phyloP scores from a whole-genome alignment of 1,284 basidiomycete species.

The Wallemia mellicola region DNA sequence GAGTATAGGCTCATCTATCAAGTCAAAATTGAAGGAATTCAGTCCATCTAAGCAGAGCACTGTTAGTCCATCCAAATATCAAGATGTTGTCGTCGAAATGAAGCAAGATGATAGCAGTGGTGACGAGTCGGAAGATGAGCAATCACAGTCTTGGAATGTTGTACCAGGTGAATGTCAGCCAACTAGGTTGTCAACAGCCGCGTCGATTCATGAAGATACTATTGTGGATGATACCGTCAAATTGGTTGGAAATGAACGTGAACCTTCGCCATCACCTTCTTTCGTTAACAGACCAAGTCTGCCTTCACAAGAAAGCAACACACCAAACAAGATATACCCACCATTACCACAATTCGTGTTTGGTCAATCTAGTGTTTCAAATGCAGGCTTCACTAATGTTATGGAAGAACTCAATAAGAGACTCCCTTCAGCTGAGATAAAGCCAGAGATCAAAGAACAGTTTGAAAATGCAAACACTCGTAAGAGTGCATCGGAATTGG shows the following conservation, averaged over 20 bases:
- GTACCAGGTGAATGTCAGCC: neutral
- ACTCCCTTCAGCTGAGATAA: neutral
- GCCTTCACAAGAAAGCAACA: neutral
- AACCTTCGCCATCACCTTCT: neutral
- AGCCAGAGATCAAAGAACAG: neutral
- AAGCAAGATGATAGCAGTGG: neutral
- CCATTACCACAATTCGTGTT: neutral
- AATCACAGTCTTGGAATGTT: neutral
- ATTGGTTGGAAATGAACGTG: neutral
- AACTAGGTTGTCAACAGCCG: neutral
- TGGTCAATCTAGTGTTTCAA: neutral
- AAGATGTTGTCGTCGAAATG: neutral
- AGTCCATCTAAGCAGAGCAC: neutral
- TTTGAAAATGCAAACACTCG: neutral
- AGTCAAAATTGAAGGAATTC: neutral
- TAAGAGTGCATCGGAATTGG: neutral
- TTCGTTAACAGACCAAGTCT: neutral
- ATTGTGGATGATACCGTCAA: neutral
- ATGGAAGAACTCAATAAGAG: neutral
- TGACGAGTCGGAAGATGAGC: neutral
- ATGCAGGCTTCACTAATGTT: neutral
- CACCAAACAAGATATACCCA: neutral
- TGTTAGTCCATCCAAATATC: neutral
- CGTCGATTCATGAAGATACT: neutral
- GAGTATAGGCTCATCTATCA: neutral